These are phyloP conservation scores for Scheffersomyces insectosa DNA, from an alignment of 1,139 yeast genomes.

Conservation along the genomic window DNA sequence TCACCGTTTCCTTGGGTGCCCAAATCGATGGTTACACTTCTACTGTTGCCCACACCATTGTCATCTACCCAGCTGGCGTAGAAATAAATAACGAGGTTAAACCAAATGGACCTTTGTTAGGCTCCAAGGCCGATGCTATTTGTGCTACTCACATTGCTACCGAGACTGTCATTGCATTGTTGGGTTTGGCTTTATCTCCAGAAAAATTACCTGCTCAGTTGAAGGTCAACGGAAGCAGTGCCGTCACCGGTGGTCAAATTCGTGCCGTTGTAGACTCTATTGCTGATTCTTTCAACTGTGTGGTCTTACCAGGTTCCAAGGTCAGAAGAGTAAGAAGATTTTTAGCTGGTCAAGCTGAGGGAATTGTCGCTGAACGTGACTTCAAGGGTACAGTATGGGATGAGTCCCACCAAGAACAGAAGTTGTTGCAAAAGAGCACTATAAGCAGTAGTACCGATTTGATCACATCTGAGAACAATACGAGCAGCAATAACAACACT, in stretches of 20 bases:
- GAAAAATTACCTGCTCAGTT: conserved; percentile 63
- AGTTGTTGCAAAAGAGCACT: conserved; percentile 47
- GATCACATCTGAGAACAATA: conserved; percentile 22
- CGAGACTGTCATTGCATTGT: conserved; percentile 73
- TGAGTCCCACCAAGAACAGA: conserved; percentile 74
- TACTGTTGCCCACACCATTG: conserved; percentile 80
- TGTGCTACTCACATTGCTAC: conserved; percentile 88
- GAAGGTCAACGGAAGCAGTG: conserved; percentile 22
- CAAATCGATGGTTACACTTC: conserved; percentile 96
- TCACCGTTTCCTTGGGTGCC: conserved; percentile 80
- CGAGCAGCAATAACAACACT: conserved; percentile 13
- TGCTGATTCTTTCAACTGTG: conserved; percentile 78
- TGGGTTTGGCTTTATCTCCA: conserved; percentile 74
- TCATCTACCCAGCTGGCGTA: conserved; percentile 69
- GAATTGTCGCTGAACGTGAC: conserved; percentile 86
- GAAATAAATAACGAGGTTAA: conserved; percentile 25
- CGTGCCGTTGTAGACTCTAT: conserved; percentile 77
- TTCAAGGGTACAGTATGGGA: conserved; percentile 93
- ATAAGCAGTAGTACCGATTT: conserved; percentile 41
- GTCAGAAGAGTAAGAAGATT: conserved; percentile 90
- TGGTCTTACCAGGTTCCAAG: conserved; percentile 88
- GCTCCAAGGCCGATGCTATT: conserved; percentile 83
- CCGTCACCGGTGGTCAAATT: conserved; percentile 66
- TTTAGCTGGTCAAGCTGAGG: conserved; percentile 93
- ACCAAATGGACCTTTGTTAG: conserved; percentile 79